phyloP scores from a whole-genome alignment of 495 filamentous ascomycete species.

The Penicillium roqueforti region DNA sequence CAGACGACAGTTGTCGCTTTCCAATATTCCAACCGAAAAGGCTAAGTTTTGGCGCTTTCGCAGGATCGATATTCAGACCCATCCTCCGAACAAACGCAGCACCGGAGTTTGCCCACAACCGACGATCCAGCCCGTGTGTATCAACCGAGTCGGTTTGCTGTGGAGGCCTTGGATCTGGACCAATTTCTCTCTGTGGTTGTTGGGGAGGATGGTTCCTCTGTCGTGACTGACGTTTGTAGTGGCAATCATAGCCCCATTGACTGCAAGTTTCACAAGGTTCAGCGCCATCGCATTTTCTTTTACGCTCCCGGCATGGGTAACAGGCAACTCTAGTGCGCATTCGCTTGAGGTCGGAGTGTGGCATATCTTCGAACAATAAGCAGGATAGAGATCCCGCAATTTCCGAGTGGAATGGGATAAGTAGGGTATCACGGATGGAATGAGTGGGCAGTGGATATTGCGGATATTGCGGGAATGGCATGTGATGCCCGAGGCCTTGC shows the following conservation, averaged over 20 bases:
- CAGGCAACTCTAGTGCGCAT: constrained; percentile 41
- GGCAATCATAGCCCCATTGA: constrained; percentile 46
- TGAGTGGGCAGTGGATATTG: not conserved
- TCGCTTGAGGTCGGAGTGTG: constrained; percentile 19
- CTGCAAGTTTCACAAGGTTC: constrained; percentile 44
- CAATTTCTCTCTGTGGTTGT: not conserved
- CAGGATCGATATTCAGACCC: constrained; percentile 45
- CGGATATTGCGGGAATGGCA: not conserved
- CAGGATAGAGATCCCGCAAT: not conserved
- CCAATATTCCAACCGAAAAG: constrained; percentile 54
- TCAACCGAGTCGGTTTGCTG: constrained; percentile 11
- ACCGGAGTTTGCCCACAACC: constrained; percentile 47
- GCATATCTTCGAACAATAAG: not conserved
- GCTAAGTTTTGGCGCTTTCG: constrained; percentile 45
- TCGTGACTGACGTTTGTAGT: constrained; percentile 22
- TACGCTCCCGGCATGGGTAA: constrained; percentile 45
- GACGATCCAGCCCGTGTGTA: constrained; percentile 24
- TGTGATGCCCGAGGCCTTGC: too few species aligned
- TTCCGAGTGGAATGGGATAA: not conserved
- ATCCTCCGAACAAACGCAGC: constrained; percentile 49
- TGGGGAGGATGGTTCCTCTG: constrained; percentile 5
- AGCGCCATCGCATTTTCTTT: constrained; percentile 46
- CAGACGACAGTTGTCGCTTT: constrained; percentile 27
- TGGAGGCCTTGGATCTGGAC: not conserved
- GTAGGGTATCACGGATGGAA: not conserved